A percentile compares a stretch with the other conserved stretches of the same genome.
phyloP scores from a whole-genome alignment of 179 eudicot genomes.

The Actinidia chinensis region DNA sequence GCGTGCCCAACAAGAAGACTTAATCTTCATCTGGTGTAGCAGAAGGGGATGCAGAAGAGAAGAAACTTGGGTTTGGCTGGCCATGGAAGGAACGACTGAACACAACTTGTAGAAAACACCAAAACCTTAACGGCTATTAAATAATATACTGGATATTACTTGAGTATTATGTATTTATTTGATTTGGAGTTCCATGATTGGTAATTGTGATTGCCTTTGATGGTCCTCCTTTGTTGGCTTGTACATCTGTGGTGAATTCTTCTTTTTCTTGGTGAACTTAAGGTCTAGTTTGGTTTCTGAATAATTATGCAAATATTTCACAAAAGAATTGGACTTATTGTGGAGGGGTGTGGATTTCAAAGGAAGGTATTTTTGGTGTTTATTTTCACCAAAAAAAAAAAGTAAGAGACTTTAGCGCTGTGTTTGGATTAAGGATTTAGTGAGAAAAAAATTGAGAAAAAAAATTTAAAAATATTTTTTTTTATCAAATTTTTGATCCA shows the following conservation, averaged over 20 bases:
- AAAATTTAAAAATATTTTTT: no score
- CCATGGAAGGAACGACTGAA: neutral
- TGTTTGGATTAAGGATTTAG: no score
- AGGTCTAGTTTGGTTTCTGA: conserved; percentile 2
- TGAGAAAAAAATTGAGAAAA: no score
- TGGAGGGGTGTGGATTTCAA: no score
- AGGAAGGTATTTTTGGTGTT: no score
- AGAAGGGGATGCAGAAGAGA: neutral
- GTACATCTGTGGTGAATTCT: neutral
- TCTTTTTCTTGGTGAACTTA: neutral
- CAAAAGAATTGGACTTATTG: no score
- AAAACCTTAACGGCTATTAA: neutral
- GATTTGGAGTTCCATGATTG: neutral
- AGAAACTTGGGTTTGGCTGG: neutral
- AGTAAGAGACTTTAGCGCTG: no score
- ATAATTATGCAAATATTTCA: neutral
- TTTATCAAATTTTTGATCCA: no score
- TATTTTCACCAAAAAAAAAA: no score
- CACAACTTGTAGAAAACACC: neutral
- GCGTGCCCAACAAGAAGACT: neutral
- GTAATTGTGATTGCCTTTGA: neutral
- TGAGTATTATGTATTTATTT: neutral
- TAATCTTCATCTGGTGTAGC: neutral
- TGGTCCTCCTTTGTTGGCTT: neutral
- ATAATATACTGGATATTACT: neutral